Conservation (phyloP, 805 yeast genomes). For the Barnettozyma populi region DNA sequence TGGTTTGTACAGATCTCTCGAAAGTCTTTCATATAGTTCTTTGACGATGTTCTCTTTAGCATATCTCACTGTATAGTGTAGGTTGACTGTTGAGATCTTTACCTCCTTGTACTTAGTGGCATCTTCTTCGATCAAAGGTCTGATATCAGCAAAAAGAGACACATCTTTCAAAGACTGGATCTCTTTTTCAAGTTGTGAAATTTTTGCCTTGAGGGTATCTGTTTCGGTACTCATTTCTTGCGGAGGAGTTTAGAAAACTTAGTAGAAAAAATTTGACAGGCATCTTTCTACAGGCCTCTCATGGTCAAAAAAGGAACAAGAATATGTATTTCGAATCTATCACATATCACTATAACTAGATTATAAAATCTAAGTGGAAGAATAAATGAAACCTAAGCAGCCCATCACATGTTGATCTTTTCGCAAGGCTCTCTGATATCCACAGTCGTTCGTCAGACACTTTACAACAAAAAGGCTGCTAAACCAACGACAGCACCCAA, state of each 20-base stretch:
- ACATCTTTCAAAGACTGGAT: conserved; percentile 19
- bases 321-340: not conserved
- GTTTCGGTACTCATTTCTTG: conserved; percentile 1
- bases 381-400: not conserved
- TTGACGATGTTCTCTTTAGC: conserved; percentile 14
- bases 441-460: not conserved
- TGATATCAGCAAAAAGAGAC: conserved; percentile 23
- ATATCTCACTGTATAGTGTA: conserved; percentile 15
- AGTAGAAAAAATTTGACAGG: not conserved
- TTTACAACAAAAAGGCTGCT: conserved; percentile 24
- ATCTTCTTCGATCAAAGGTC: conserved; percentile 20
- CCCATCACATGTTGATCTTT: not conserved
- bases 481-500: conserved; percentile 23
- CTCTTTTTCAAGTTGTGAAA: conserved; percentile 18
- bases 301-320: not conserved
- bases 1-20: conserved; percentile 18
- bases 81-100: conserved; percentile 16
- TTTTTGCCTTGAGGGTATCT: conserved; percentile 10
- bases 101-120: conserved; percentile 14
- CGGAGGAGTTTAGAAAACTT: not conserved
- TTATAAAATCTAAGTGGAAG: no score
- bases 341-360: no score
- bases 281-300: not conserved
- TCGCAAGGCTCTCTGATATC: no score
- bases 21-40: conserved; percentile 17